phyloP scores from a whole-genome alignment of 2,329 filamentous ascomycete genomes.

The Botrytis deweyae region DNA sequence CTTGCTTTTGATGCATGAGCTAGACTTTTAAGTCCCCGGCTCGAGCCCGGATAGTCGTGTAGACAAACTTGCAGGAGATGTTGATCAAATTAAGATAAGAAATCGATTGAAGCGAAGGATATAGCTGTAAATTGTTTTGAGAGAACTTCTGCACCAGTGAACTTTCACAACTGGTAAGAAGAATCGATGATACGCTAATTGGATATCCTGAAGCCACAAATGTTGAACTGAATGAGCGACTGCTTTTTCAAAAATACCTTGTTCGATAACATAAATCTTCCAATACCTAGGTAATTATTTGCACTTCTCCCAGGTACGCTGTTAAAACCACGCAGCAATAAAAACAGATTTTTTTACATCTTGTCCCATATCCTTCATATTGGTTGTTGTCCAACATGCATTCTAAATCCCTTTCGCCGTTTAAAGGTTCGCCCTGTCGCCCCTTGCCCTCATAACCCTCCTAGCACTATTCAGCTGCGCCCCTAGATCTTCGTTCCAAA shows the following conservation, averaged over 20 bases:
- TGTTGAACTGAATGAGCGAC: not conserved
- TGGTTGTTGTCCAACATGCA: not conserved
- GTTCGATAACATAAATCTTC: not conserved
- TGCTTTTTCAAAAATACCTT: not conserved
- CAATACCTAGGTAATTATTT: not conserved
- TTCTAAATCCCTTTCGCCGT: not conserved
- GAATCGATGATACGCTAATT: not conserved
- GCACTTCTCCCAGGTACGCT: no score
- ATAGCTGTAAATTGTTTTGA: not conserved
- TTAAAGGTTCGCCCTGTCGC: not conserved
- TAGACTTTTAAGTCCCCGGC: not conserved
- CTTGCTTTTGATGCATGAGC: not conserved
- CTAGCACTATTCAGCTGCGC: conserved; percentile 43
- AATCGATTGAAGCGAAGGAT: not conserved
- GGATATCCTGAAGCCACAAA: not conserved
- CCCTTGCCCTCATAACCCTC: conserved; percentile 35
- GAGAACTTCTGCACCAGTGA: not conserved
- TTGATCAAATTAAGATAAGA: not conserved
- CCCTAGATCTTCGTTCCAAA: conserved; percentile 41
- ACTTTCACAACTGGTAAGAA: not conserved
- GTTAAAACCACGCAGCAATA: not conserved
- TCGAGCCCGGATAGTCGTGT: not conserved
- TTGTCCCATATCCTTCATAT: not conserved
- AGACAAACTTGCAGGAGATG: not conserved
- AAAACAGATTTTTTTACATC: not conserved